A percentile compares a stretch with the other conserved stretches of the same genome.
Evolutionary conservation across 2,329 filamentous ascomycete genomes (phyloP).

Genomic region (Aspergillus sp.): DNA sequence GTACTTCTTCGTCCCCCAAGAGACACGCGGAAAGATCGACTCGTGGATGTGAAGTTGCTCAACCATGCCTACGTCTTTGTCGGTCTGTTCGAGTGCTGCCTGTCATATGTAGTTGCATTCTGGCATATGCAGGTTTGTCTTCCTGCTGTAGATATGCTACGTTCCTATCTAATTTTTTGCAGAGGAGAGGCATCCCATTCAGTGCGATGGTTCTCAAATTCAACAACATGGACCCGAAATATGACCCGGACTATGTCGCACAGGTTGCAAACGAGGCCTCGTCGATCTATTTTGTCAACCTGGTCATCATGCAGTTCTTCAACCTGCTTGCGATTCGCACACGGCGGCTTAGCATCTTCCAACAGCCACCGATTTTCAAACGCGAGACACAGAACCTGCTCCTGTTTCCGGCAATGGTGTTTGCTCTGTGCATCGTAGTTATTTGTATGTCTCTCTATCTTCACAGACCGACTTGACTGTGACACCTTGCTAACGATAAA

Average conservation of each 20-base stretch:
- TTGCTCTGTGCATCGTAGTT: slow-evolving; percentile 66
- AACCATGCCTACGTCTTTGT: slow-evolving; percentile 70
- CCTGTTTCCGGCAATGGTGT: slow-evolving; percentile 68
- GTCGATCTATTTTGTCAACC: slow-evolving; percentile 75
- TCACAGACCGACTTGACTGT: neutral
- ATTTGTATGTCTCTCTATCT: slow-evolving; percentile 52
- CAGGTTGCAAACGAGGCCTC: slow-evolving; percentile 61
- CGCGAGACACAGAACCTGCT: slow-evolving; percentile 64
- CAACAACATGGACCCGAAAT: slow-evolving; percentile 50
- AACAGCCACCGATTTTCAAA: slow-evolving; percentile 68
- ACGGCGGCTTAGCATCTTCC: slow-evolving; percentile 64
- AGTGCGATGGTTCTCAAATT: slow-evolving; percentile 65
- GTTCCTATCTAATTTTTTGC: no score
- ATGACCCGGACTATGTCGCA: slow-evolving; percentile 55
- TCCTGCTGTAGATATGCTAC: neutral
- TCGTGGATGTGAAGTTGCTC: slow-evolving; percentile 72
- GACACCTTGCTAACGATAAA: neutral
- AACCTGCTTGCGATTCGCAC: slow-evolving; percentile 69
- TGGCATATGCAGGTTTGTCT: slow-evolving; percentile 54
- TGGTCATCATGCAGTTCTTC: slow-evolving; percentile 82
- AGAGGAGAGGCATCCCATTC: slow-evolving; percentile 61
- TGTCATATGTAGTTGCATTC: slow-evolving; percentile 63
- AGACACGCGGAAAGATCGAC: slow-evolving; percentile 64
- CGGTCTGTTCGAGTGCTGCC: slow-evolving; percentile 60
- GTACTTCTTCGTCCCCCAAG: slow-evolving; percentile 68